These are phyloP conservation scores for Globisporangium echinulatum DNA, from an alignment of 352 stramenopile genomes.

Conservation along the genomic window DNA sequence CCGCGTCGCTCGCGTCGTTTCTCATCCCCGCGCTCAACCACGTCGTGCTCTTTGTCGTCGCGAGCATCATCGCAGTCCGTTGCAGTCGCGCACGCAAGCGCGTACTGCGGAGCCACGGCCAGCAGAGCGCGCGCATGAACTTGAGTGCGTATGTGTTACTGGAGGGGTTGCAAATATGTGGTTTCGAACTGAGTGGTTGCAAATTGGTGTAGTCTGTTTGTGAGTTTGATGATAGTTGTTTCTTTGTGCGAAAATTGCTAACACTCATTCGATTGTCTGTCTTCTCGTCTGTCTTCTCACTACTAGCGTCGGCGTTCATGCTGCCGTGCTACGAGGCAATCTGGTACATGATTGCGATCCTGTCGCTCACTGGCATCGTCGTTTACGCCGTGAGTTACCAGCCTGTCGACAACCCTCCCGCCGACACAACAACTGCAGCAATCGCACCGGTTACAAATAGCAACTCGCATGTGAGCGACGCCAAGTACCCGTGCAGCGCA, in stretches of 20 bases:
- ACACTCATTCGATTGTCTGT: neutral
- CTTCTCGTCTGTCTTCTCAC: neutral
- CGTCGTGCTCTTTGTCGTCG: constrained; percentile 60
- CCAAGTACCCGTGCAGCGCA: constrained; percentile 50
- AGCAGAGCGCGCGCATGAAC: constrained; percentile 55
- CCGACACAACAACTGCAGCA: too few species aligned
- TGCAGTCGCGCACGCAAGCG: constrained; percentile 75
- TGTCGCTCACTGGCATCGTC: constrained; percentile 44
- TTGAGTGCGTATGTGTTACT: constrained; percentile 48
- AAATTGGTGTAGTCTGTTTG: neutral
- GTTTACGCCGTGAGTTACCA: constrained; percentile 53
- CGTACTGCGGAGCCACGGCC: constrained; percentile 44
- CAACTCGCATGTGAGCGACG: neutral
- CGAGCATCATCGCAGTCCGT: constrained; percentile 56
- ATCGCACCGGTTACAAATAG: neutral
- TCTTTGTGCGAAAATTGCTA: neutral
- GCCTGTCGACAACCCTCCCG: constrained; percentile 10
- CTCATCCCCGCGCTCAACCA: constrained; percentile 63
- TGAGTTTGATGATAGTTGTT: neutral
- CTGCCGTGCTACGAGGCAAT: constrained; percentile 82
- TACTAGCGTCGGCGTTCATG: constrained; percentile 75
- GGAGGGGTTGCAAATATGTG: neutral
- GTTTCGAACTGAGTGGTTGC: neutral
- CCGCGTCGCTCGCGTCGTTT: constrained; percentile 33
- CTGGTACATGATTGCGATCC: constrained; percentile 71